A percentile compares a stretch with the other conserved stretches of the same genome.
Evolutionary conservation across 768 basidiomycete genomes (phyloP).

Genomic region (Leccinum sublutescens): DNA sequence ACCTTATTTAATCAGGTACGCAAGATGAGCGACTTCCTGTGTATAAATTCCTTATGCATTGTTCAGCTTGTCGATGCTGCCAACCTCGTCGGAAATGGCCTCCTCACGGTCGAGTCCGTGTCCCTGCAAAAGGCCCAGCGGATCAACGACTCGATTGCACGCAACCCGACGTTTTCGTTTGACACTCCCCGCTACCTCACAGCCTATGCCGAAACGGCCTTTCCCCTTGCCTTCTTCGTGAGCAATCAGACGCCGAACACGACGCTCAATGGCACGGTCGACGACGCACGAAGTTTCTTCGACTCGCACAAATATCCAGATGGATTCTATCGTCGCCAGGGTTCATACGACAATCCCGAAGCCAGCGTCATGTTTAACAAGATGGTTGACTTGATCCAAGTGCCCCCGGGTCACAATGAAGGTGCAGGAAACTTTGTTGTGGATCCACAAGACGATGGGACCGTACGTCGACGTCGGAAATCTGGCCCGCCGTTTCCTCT

Average conservation of each 20-base stretch:
- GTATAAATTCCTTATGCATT: neutral
- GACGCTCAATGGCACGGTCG: slow-evolving; percentile 15
- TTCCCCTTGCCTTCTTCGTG: slow-evolving; percentile 25
- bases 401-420: slow-evolving; percentile 19
- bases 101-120: slow-evolving; percentile 22
- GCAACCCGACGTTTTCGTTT: slow-evolving; percentile 23
- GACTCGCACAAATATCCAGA: slow-evolving; percentile 17
- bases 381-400: neutral
- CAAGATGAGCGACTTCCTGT: too few relatives aligned
- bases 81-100: slow-evolving; percentile 17
- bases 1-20: too few relatives aligned
- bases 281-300: slow-evolving; percentile 21
- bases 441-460: slow-evolving; percentile 9
- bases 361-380: neutral
- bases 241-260: slow-evolving; percentile 22
- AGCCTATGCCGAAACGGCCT: slow-evolving; percentile 21
- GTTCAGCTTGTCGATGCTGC: slow-evolving; percentile 17
- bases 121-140: slow-evolving; percentile 19
- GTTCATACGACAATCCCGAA: slow-evolving; percentile 2
- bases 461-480: slow-evolving; percentile 7
- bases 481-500: neutral
- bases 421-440: slow-evolving; percentile 17
- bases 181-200: slow-evolving; percentile 19
- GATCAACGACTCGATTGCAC: slow-evolving; percentile 29
- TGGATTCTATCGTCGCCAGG: slow-evolving; percentile 21